Evolutionary conservation across 148 eudicot genomes (phyloP).

Genomic region (Silene uniflora): DNA sequence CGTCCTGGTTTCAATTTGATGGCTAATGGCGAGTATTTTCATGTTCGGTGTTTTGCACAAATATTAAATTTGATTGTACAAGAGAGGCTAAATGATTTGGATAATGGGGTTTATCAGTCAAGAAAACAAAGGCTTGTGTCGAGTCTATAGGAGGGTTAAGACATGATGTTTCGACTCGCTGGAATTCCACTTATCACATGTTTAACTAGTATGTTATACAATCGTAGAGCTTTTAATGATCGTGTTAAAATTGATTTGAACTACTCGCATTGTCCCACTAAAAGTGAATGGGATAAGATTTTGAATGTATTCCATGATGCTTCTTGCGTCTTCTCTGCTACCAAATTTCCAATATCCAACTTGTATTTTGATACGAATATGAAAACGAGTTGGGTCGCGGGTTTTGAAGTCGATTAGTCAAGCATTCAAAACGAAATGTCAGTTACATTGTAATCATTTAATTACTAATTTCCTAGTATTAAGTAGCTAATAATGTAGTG

Average conservation of each 20-base stretch:
- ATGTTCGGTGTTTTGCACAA: conserved; percentile 9
- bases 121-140: no score
- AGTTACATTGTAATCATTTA: no score
- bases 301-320: conserved; percentile 9
- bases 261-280: not conserved
- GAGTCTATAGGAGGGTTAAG: no score
- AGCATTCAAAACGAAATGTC: no score
- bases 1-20: not conserved
- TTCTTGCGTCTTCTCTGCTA: not conserved
- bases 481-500: no score
- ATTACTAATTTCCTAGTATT: no score
- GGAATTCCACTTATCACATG: conserved; percentile 12
- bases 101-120: no score
- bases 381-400: no score
- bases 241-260: not conserved
- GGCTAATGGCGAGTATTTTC: not conserved
- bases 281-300: not conserved
- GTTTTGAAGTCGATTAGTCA: no score
- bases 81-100: no score
- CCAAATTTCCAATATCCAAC: conserved; percentile 9
- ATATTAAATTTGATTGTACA: conserved; percentile 5
- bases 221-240: not conserved
- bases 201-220: not conserved
- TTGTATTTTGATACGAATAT: no score
- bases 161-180: conserved; percentile 14